Base-by-base conservation (phyloP, 805 yeast genomes). In the Yueomyces sp. region DNA sequence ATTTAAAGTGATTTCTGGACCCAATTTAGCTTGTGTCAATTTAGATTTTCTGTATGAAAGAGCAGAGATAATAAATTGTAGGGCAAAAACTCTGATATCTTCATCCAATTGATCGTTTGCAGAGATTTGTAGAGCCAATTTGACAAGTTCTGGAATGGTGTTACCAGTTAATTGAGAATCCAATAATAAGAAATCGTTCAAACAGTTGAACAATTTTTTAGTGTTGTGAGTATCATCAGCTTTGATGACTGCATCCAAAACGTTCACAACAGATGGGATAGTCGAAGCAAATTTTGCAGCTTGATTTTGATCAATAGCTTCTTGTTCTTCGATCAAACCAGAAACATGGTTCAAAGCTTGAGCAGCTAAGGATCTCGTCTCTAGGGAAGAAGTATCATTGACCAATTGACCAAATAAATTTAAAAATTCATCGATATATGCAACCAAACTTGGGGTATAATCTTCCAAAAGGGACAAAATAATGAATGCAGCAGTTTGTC, bases 401-500 rank as follows among this genome's bases (percentile, higher is more conserved):
- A 88, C 72, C 45, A 94, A 82, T 42, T 68, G 68, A 32, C 79
- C 61, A 59, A 90, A 85, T 51, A 92, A 69, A 40, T 73, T 65
- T 59, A 92, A 69, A 63, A 92, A 77, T 51, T 84, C 83, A 42
- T 68, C 72, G 41, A 79, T 69, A 57, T 78, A 77, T 36, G 70
- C 67, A 40, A 68, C 66, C 62, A 86, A 69, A 44, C 76, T 71
- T 44, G 78, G 73, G 54, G 73, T 76, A 42, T 72, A 69, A 40
- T 79, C 73, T 62, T 92, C 97, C 55, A 90, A 70, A 42, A 92
- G 64, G 45, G 92, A 74, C 63, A 73, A 77, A 47, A 92, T 67
- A 42, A 87, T 75, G 70, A 77, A 92, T 36, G 85, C 78, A 36
- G 95, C 82, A 60, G 84, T 80, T 66, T 88, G 95, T 61, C 88